These are phyloP conservation scores for Stellera chamaejasme DNA, from an alignment of 345 rosid genomes.

Conservation along the genomic window DNA sequence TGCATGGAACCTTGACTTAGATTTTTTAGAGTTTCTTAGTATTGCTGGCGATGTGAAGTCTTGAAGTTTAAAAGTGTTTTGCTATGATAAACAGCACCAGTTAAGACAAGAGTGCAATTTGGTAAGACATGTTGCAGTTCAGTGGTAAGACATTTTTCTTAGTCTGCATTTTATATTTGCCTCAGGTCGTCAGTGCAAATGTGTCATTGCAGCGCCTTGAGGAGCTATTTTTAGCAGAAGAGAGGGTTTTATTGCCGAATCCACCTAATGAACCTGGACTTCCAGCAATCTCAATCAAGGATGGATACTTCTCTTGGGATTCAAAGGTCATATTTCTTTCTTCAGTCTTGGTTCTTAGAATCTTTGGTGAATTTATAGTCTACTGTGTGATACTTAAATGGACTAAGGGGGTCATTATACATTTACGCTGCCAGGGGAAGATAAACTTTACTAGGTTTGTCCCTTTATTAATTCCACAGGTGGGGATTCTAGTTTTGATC, in stretches of 20 bases:
- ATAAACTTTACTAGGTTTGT: background rate
- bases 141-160: no score
- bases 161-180: no score
- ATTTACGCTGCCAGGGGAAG: background rate
- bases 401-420: no score
- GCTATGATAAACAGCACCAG: no score
- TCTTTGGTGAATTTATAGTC: background rate
- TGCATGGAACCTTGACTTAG: background rate
- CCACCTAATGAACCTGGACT: conserved; percentile 67
- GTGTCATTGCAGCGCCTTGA: conserved; percentile 86
- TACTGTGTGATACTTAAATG: background rate
- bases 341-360: conserved; percentile 1
- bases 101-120: no score
- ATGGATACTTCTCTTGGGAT: conserved; percentile 91
- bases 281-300: conserved; percentile 74
- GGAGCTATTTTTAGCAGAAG: conserved; percentile 77
- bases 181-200: conserved; percentile 83
- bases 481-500: no score
- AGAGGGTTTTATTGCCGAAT: conserved; percentile 64
- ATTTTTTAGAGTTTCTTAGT: no score
- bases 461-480: no score
- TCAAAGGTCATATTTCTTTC: conserved; percentile 41
- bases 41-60: no score
- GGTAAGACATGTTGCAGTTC: no score
- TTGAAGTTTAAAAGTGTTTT: no score